Conservation (phyloP, 164 flowering plant genomes). For the Vitis rupestris region DNA sequence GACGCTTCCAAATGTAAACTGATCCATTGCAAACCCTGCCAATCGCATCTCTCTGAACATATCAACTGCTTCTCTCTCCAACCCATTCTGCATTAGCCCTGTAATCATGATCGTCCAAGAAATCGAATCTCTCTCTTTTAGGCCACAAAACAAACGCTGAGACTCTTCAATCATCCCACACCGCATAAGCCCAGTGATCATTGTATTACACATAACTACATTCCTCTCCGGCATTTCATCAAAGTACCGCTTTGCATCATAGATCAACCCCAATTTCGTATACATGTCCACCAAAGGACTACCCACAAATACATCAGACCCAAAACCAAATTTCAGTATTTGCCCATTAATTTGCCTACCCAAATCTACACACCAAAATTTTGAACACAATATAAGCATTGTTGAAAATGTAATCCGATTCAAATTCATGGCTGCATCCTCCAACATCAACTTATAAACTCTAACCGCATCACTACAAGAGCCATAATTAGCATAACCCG, state of each 20-base stretch:
- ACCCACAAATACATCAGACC: constrained; percentile 44
- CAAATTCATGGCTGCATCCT: constrained; percentile 34
- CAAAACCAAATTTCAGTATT: constrained; percentile 50
- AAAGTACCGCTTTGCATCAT: constrained; percentile 49
- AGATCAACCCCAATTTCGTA: constrained; percentile 38
- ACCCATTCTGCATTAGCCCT: constrained; percentile 65
- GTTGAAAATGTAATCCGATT: constrained; percentile 54
- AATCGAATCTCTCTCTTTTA: constrained; percentile 60
- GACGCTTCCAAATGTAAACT: constrained; percentile 74
- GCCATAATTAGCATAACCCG: constrained; percentile 40
- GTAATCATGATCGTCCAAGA: constrained; percentile 87
- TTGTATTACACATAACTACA: constrained; percentile 50
- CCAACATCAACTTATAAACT: constrained; percentile 45
- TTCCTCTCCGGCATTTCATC: constrained; percentile 42
- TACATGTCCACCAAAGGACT: constrained; percentile 63
- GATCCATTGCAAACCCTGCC: constrained; percentile 57
- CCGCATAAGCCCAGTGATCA: constrained; percentile 49
- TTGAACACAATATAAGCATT: constrained; percentile 42
- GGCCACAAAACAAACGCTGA: constrained; percentile 34
- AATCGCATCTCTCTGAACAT: constrained; percentile 58
- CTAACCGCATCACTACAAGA: constrained; percentile 28
- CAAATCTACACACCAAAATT: constrained; percentile 27
- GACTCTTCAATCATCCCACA: constrained; percentile 50
- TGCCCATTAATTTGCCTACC: constrained; percentile 65
- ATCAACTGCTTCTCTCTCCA: constrained; percentile 51